Percentiles rank a stretch among this genome's conserved stretches.
Conservation (phyloP, 352 stramenopile genomes). For the Albugo candida region DNA sequence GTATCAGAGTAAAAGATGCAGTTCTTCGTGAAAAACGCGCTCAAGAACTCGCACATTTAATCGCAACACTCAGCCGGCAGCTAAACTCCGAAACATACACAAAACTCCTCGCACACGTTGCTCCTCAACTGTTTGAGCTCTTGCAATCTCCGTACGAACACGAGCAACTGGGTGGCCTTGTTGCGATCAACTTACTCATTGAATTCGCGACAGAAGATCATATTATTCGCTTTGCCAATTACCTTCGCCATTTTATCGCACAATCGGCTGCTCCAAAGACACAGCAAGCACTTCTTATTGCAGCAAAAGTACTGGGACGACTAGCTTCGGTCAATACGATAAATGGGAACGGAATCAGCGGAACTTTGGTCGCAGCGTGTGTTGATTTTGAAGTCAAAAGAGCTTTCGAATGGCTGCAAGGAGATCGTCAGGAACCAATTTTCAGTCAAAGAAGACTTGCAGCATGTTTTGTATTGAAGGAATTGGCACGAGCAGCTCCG, state of each 20-base stretch:
- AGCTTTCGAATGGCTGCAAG: conserved; percentile 78
- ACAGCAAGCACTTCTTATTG: conserved; percentile 33
- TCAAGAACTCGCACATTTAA: conserved; percentile 32
- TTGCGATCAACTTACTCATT: conserved; percentile 62
- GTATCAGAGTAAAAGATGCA: conserved; percentile 25
- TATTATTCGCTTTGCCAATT: conserved; percentile 82
- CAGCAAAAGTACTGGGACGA: conserved; percentile 58
- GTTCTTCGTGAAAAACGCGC: conserved; percentile 18
- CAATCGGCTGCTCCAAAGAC: conserved; percentile 23
- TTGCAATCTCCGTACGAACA: conserved; percentile 38
- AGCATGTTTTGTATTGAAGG: conserved; percentile 70
- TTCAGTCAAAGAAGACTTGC: conserved; percentile 59
- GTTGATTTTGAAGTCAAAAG: conserved; percentile 85
- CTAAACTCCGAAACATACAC: conserved; percentile 63
- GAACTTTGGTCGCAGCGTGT: conserved; percentile 74
- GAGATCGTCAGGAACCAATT: conserved; percentile 36
- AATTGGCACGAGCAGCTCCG: conserved; percentile 69
- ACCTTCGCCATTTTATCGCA: conserved; percentile 70
- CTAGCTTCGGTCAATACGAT: conserved; percentile 47
- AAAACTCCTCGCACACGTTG: conserved; percentile 48
- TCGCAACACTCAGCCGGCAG: conserved; percentile 44
- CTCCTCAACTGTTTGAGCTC: conserved; percentile 51
- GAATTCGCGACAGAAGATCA: conserved; percentile 71
- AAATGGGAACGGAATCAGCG: conserved; percentile 30
- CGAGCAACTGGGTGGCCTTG: conserved; percentile 51